Evolutionary conservation across 73 alveolate genomes (phyloP).

Genomic region (Durusdinium trenchii): DNA sequence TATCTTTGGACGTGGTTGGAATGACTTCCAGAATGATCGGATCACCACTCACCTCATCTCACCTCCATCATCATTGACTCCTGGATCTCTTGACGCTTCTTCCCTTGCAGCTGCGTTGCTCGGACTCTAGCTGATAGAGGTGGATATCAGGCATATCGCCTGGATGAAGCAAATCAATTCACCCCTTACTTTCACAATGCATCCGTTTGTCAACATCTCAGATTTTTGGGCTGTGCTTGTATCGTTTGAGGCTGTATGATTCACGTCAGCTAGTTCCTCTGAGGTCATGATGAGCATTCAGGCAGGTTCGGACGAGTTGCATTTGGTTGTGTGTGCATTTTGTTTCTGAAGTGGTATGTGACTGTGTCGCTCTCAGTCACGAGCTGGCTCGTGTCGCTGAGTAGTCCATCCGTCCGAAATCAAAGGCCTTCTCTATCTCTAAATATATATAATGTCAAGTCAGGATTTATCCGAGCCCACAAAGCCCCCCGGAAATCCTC

Average conservation of each 20-base stretch:
- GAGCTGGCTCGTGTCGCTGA: too few species aligned
- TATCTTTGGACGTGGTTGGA: not conserved
- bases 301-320: not conserved
- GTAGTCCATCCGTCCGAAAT: too few species aligned
- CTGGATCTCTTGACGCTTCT: not conserved
- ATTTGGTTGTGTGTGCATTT: not conserved
- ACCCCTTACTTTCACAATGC: not conserved
- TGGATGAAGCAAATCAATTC: not conserved
- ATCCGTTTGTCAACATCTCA: not conserved
- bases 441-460: too few species aligned
- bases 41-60: not conserved
- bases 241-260: too few species aligned
- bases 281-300: not conserved
- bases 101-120: not conserved
- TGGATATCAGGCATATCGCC: constrained; percentile 61
- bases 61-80: not conserved
- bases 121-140: not conserved
- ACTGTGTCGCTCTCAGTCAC: too few species aligned
- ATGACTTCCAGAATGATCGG: not conserved
- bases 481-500: too few species aligned
- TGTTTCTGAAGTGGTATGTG: not conserved
- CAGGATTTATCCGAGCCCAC: too few species aligned
- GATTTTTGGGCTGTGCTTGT: not conserved
- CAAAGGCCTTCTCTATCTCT: too few species aligned
- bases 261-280: too few species aligned